Base-by-base conservation (phyloP, 106 monocot genomes). In the Alisma plantagoaquatica region DNA sequence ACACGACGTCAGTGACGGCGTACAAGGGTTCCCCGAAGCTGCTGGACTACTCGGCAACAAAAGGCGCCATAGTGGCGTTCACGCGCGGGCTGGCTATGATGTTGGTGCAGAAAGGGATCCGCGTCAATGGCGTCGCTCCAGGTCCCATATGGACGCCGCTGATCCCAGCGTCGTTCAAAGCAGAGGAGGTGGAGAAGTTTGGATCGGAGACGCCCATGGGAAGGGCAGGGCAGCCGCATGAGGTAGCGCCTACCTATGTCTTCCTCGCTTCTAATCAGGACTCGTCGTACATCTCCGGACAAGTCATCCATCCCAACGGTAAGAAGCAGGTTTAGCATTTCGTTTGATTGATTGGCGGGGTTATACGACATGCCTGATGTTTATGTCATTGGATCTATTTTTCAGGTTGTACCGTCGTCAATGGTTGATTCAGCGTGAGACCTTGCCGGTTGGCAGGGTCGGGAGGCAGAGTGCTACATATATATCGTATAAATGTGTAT, bases 71-170 rank as follows among this genome's bases (percentile, higher is more conserved):
- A 48, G 74, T 80, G 51, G 65, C 69, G 19, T 84, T 84, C 75
- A 91, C 81, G 1, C 32, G 81, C 17, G 69, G 55, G 9, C 70
- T 91, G 18, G 80, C 80, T 5, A 24, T 81, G 60, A 68, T 72
- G 55, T 24, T 86, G 26, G 85, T 46, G 31, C 58, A 64, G n/a
- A 63, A 46, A 28, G 92, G 82, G 33, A 92, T 92, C 5, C 41
- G 86, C 1, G 86, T 86, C 9, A 92, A 86, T 32, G 86, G 65
- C 2, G 79, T 92, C 28, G 92, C 82, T 1, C 82, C 82, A 7
- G 85, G 85, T 2, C 86, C 82, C 4, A 63, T 86, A 21, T 82
- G 78, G 86, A 86, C 78, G 19, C 86, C 78, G 27, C 65, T 86
- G 43, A 79, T 86, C 2, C 86, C 81, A n/a, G 71, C 86, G 1